Base-by-base conservation (phyloP, 495 filamentous ascomycete species). In the Rostrohypoxylon terebratum region DNA sequence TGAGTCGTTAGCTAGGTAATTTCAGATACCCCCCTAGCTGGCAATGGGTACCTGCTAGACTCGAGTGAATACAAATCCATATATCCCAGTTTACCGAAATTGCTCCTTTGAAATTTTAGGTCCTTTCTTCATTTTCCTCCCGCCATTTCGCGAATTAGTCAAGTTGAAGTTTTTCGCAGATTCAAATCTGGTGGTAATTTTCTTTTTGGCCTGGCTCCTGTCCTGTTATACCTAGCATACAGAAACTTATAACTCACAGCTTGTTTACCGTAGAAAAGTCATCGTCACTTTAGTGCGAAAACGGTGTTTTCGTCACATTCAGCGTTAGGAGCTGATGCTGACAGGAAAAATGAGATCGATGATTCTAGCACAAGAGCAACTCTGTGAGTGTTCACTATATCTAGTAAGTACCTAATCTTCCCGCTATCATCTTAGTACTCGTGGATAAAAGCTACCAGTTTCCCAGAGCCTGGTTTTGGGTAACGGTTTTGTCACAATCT, bases 21-120 rank as follows among this genome's bases (percentile, higher is more conserved):
- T 69, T 62, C 64, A 75, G 65, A 75, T 75, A 75, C 73, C 69
- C 73, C 65, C 66, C 73, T 68, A 16, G 60, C 73, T 59, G 69
- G 57, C 59, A 66, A 45, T 51, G 58, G 72, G 63, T 68, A 38
- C 63, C 38, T 42, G 4, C 57, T 71, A 63, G 47, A 71, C 66
- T 63, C 42, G 59, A 71, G 59, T 51, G 59, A 71, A 75, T 72
- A 72, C 48, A 72, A 72, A 62, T 60, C 25, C 57, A 65, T 67
- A 75, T 58, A 42, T 50, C 69, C 69, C 31, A 68, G 31, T 47
- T 67, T 62, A 13, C 28, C 21, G 42, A 20, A n/a, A 16, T 47
- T 63, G 28, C 23, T 55, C 28, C 14, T 6, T 16, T 38, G n/a
- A 28, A 38, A 54, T 21, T 21, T 25, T 14, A 31, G 13, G 1